phyloP scores from a whole-genome alignment of 495 filamentous ascomycete genomes.

The Penicillium crystallinum region DNA sequence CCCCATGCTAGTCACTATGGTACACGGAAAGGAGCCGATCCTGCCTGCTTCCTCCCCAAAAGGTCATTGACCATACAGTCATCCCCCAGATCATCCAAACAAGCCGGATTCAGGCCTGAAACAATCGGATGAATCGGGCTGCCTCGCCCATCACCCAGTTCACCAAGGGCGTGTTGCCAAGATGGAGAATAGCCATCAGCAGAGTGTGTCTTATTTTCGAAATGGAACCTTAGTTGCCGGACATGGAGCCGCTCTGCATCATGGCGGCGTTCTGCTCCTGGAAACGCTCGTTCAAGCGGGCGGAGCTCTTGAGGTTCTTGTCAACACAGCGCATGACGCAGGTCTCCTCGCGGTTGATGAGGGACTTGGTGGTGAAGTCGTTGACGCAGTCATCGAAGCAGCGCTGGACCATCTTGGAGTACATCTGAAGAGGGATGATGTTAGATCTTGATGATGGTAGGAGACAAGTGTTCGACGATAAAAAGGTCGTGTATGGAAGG shows the following conservation, averaged over 20 bases:
- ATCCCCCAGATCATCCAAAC: not conserved
- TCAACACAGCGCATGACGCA: constrained; percentile 92
- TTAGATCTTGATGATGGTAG: not conserved
- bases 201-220: not conserved
- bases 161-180: not conserved
- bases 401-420: constrained; percentile 88
- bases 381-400: constrained; percentile 97
- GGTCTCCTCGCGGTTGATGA: constrained; percentile 76
- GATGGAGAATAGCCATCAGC: not conserved
- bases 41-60: constrained; percentile 9
- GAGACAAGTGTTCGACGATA: not conserved
- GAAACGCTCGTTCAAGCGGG: constrained; percentile 84
- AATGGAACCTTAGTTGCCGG: constrained; percentile 25
- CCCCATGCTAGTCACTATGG: constrained; percentile 21
- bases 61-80: not conserved
- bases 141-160: not conserved
- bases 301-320: constrained; percentile 85
- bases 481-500: not conserved
- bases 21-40: constrained; percentile 21
- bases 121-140: not conserved
- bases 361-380: constrained; percentile 96
- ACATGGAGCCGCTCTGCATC: constrained; percentile 63
- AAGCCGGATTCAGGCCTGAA: not conserved
- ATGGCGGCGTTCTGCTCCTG: constrained; percentile 89
- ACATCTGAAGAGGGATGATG: constrained; percentile 59